phyloP scores from a whole-genome alignment of 129 eudicot genomes.

The Heracleum sosnowskyi region DNA sequence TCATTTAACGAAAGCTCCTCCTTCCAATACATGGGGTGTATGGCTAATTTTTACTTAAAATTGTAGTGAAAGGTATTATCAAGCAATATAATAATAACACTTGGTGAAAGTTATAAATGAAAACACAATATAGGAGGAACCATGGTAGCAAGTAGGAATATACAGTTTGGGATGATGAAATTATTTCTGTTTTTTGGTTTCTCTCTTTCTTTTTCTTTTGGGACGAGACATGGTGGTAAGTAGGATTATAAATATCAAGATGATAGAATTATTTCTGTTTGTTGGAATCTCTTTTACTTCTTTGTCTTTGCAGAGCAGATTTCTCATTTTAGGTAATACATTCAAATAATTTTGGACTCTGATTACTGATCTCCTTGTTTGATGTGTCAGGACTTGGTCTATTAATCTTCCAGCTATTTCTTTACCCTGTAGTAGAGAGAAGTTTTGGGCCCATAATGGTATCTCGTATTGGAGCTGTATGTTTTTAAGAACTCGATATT shows the following conservation, averaged over 20 bases:
- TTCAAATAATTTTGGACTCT: neutral
- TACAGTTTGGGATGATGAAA: neutral
- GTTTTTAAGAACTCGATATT: conserved; percentile 8
- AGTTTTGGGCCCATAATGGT: conserved; percentile 31
- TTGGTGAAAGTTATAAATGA: neutral
- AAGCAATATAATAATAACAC: neutral
- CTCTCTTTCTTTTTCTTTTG: neutral
- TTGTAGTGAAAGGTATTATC: neutral
- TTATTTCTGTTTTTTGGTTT: neutral
- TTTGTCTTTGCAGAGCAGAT: neutral
- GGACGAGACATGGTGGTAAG: neutral
- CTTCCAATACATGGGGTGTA: neutral
- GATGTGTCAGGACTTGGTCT: conserved; percentile 40
- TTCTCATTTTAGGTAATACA: neutral
- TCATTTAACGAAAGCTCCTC: neutral
- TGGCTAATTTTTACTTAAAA: neutral
- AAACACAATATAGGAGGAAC: neutral
- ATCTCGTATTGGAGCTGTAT: conserved; percentile 43
- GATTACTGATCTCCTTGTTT: neutral
- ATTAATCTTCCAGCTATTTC: conserved; percentile 36
- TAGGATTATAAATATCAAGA: neutral
- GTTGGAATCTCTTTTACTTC: neutral
- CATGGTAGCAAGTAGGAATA: too few relatives aligned
- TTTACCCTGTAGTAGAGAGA: conserved; percentile 36
- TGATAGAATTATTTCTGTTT: neutral